Evolutionary conservation across 345 rosid species (phyloP), one percentile per base, ranked within the genome.

Genomic region (Capsella bursapastoris): DNA sequence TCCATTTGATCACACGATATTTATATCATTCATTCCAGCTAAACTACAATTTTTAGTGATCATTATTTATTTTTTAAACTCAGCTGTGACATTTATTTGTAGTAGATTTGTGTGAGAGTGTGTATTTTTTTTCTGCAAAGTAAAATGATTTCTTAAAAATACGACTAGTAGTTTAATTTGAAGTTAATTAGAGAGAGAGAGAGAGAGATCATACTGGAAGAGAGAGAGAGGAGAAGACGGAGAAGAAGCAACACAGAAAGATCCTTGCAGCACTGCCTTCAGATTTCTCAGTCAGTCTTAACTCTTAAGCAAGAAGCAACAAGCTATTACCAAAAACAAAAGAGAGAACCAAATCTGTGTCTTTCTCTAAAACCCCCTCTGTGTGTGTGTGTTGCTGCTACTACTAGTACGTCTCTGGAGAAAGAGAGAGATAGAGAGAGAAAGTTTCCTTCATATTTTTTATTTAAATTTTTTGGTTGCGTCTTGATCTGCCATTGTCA

Each of bases 401-500:
- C 48, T 34, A 34, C 37, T 34, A 34, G 8, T 34, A 34, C 37
- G 60, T 47, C 31, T 65, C 78, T 5, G 25, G 58, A 66, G 15
- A 68, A 27, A 69, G 15, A 62, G 53, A 65, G 58, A 66, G 12
- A 61, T 12, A 69, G 12, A 61, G 60, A 65, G 58, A 66, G 8
- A 68, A 27, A 69, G 65, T 25, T 70, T 51, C 52, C 52, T 62
- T 76, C 69, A 10, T 22, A 1, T n/a, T 15, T 61, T 25, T 63
- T 37, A 4, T 29, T 29, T 3, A 22, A 22, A 22, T 22, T 29
- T 29, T 3, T 29, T 29, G 32, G 3, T 62, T 8, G 38, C 27
- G 57, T 27, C 65, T 47, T 77, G 76, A 70, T 77, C 80, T 70
- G 67, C 60, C 80, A 77, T 77, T 77, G 76, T 9, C 40, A 18